A percentile compares a stretch with the other conserved stretches of the same genome.
phyloP scores from a whole-genome alignment of 1,284 basidiomycete species.

The Chalciporus piperatoides region DNA sequence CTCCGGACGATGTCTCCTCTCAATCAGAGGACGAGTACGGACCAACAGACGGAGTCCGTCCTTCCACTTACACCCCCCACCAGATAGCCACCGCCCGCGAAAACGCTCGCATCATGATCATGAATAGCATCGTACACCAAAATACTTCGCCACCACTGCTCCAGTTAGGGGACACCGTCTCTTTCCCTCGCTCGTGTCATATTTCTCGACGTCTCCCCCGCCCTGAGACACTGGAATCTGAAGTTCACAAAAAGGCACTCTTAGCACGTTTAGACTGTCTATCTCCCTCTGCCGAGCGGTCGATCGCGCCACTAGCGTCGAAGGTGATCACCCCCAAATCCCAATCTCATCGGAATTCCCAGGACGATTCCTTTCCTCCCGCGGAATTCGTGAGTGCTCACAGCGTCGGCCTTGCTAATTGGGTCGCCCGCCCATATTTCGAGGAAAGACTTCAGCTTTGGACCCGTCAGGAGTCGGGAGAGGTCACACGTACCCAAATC shows the following conservation, averaged over 20 bases:
- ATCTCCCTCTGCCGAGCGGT: conserved; percentile 42
- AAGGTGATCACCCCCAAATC: conserved; percentile 32
- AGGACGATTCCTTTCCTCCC: conserved; percentile 43
- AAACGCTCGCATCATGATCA: conserved; percentile 34
- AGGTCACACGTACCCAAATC: conserved; percentile 40
- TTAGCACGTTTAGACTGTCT: conserved; percentile 45
- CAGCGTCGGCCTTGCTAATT: conserved; percentile 58
- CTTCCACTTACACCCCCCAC: conserved; percentile 8
- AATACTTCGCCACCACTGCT: conserved; percentile 51
- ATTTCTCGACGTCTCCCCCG: conserved; percentile 36
- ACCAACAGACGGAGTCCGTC: conserved; percentile 9
- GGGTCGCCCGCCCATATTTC: conserved; percentile 70
- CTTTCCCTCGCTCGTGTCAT: conserved; percentile 67
- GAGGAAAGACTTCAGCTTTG: conserved; percentile 65
- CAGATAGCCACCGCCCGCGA: conserved; percentile 30
- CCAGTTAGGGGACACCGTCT: conserved; percentile 38
- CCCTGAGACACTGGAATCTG: conserved; percentile 41
- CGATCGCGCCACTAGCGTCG: conserved; percentile 47
- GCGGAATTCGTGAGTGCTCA: conserved; percentile 38
- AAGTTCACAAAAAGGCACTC: conserved; percentile 50
- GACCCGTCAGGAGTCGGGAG: conserved; percentile 38
- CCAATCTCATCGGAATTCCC: conserved; percentile 8
- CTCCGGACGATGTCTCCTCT: conserved; percentile 21
- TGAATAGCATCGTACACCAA: conserved; percentile 39
- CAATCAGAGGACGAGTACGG: conserved; percentile 32